Conservation (phyloP, 768 basidiomycete species). For the Pseudohyphozyma bogoriensis region DNA sequence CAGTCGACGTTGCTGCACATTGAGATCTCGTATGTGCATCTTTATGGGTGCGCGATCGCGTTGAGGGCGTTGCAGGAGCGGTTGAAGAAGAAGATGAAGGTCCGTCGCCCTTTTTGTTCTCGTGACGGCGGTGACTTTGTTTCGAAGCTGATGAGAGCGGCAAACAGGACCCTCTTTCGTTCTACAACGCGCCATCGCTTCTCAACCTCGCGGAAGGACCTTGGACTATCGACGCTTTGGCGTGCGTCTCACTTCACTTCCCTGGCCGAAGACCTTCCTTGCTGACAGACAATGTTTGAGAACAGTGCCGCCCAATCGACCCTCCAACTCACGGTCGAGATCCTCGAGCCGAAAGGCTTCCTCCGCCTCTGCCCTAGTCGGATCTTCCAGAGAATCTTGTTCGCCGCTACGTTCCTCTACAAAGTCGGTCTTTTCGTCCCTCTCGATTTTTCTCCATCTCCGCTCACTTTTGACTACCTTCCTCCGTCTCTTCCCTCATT, state of each 20-base stretch:
- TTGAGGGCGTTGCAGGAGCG: conserved; percentile 23
- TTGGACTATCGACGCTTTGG: conserved; percentile 26
- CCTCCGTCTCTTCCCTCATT: no score
- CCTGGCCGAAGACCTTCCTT: neutral
- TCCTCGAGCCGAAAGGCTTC: conserved; percentile 22
- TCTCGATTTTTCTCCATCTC: neutral
- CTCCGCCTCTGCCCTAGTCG: conserved; percentile 18
- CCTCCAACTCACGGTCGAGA: conserved; percentile 19
- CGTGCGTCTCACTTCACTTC: neutral
- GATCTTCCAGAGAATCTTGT: conserved; percentile 24
- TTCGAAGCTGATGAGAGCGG: no score
- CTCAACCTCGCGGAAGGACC: conserved; percentile 23
- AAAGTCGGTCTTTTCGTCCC: neutral
- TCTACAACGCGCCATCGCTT: conserved; percentile 14
- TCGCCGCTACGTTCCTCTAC: conserved; percentile 26
- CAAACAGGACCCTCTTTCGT: conserved; percentile 12
- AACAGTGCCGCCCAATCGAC: conserved; percentile 21
- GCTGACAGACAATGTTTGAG: neutral
- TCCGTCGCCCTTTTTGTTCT: neutral
- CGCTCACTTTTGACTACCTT: neutral
- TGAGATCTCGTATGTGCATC: conserved; percentile 20
- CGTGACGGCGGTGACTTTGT: neutral
- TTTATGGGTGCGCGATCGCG: conserved; percentile 24
- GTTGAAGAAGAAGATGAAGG: conserved; percentile 14
- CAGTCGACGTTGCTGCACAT: conserved; percentile 23